These are phyloP conservation scores for Triangularia setosa DNA, from an alignment of 2,329 filamentous ascomycete species.

Conservation along the genomic window DNA sequence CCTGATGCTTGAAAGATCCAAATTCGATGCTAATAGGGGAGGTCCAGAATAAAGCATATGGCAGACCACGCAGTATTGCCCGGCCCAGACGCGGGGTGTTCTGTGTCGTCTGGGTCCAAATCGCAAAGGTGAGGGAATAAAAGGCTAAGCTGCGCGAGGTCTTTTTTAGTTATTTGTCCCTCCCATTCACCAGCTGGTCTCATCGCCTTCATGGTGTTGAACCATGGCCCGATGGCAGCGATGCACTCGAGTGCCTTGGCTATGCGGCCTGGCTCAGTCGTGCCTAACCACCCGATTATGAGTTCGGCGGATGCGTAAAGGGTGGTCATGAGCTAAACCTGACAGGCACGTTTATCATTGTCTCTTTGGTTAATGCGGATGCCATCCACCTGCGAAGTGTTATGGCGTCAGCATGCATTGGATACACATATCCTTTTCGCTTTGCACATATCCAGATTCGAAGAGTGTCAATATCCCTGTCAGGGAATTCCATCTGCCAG, in stretches of 20 bases:
- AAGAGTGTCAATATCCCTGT: background rate
- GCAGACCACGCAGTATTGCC: background rate
- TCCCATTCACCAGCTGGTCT: background rate
- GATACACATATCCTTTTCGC: background rate
- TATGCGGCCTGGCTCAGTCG: background rate
- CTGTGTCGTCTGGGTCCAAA: background rate
- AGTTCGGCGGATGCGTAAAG: background rate
- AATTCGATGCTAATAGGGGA: background rate
- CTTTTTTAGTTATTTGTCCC: background rate
- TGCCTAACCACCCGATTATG: background rate
- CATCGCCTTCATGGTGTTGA: background rate
- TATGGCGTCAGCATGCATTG: background rate
- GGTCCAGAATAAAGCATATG: background rate
- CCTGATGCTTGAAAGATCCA: background rate
- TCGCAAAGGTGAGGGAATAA: background rate
- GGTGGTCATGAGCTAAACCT: background rate
- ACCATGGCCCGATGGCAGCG: background rate
- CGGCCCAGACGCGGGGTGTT: background rate
- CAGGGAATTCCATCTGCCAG: background rate
- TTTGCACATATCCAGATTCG: background rate
- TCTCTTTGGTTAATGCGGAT: background rate
- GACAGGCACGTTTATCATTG: background rate
- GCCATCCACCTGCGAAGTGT: background rate
- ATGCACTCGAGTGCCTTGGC: background rate
- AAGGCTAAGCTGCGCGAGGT: background rate